These are phyloP conservation scores for Zychaea mexicana DNA, from an alignment of 371 early-diverging fungal species.

Conservation along the genomic window DNA sequence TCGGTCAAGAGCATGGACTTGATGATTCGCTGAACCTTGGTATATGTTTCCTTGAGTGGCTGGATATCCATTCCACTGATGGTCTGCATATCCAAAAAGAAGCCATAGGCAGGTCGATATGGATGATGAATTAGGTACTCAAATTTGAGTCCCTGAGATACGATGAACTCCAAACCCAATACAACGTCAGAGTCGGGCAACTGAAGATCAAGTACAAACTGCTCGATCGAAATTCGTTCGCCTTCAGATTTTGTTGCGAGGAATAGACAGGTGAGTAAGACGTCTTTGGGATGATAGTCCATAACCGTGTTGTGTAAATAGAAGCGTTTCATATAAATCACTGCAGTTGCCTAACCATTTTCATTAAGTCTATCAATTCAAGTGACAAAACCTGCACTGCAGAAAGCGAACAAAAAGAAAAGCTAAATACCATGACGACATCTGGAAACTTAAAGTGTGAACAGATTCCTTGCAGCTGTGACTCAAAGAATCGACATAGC, in stretches of 20 bases:
- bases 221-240: slow-evolving; percentile 72
- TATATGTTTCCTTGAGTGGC: slow-evolving; percentile 61
- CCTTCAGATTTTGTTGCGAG: slow-evolving; percentile 89
- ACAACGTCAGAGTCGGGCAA: slow-evolving; percentile 37
- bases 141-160: slow-evolving; percentile 83
- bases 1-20: slow-evolving; percentile 73
- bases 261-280: slow-evolving; percentile 84
- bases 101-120: slow-evolving; percentile 81
- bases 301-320: slow-evolving; percentile 84
- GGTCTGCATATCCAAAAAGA: slow-evolving; percentile 82
- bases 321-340: slow-evolving; percentile 92
- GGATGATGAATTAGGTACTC: slow-evolving; percentile 87
- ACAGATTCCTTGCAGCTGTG: slow-evolving; percentile 34
- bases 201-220: slow-evolving; percentile 58
- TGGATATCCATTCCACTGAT: slow-evolving; percentile 34
- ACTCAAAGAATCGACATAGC: slow-evolving; percentile 52
- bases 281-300: slow-evolving; percentile 88
- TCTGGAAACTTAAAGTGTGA: slow-evolving; percentile 56
- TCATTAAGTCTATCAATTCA: neutral
- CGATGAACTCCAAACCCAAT: slow-evolving; percentile 73
- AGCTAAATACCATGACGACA: slow-evolving; percentile 52
- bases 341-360: slow-evolving; percentile 74
- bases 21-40: slow-evolving; percentile 55
- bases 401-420: neutral
- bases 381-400: no score